Percentiles rank a stretch among this genome's conserved stretches.
Conservation (phyloP, 2,329 filamentous ascomycete genomes). For the Cladosporium sp. region DNA sequence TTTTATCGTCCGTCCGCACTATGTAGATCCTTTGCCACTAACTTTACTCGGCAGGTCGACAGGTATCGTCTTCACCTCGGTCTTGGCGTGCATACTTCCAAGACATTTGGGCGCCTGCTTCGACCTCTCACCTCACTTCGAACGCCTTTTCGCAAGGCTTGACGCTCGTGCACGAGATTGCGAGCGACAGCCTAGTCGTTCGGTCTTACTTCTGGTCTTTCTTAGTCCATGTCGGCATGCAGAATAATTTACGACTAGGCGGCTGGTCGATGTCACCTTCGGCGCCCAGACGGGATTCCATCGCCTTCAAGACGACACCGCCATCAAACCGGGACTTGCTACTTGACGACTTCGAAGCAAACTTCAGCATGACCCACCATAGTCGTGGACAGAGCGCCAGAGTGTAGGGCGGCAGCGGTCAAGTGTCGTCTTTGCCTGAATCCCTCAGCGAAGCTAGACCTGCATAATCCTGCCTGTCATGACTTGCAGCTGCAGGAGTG, state of each 20-base stretch:
- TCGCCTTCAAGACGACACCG: background rate
- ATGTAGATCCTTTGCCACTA: background rate
- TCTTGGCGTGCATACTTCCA: constrained; percentile 5
- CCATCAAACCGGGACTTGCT: background rate
- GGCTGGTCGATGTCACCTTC: background rate
- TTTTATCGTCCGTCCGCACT: background rate
- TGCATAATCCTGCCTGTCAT: background rate
- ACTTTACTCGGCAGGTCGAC: constrained; percentile 1
- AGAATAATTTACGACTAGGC: background rate
- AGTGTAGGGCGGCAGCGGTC: background rate
- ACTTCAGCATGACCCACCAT: background rate
- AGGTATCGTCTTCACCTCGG: constrained; percentile 5
- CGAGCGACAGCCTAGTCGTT: constrained; percentile 2
- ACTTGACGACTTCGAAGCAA: background rate
- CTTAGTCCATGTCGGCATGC: background rate
- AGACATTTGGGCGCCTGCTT: background rate
- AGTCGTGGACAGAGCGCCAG: background rate
- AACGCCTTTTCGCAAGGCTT: background rate
- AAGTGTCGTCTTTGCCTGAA: background rate
- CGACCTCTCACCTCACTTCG: constrained; percentile 5
- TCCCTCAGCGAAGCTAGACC: background rate
- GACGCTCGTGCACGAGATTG: background rate
- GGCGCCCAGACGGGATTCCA: background rate
- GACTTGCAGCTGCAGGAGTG: constrained; percentile 8
- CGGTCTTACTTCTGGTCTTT: background rate